Evolutionary conservation across 768 basidiomycete genomes (phyloP).

Genomic region (Mycena vulgaris): DNA sequence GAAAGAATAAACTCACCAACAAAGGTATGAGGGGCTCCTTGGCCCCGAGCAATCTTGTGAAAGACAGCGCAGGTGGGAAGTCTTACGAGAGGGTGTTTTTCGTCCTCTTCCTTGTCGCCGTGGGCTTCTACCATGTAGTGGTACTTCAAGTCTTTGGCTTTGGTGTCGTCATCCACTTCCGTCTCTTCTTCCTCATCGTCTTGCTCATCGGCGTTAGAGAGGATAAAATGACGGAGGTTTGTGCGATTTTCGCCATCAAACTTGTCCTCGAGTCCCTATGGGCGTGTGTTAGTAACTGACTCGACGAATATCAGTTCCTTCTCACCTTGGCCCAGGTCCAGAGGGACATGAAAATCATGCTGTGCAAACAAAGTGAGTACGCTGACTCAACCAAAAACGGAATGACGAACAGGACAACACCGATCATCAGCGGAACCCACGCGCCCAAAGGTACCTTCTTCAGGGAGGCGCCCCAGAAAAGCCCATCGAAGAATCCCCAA

Average conservation of each 20-base stretch:
- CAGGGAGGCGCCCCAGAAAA: conserved; percentile 77
- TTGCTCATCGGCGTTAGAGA: conserved; percentile 40
- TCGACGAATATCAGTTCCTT: not conserved
- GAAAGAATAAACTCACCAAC: conserved; percentile 53
- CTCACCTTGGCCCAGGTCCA: conserved; percentile 77
- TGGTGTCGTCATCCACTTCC: conserved; percentile 45
- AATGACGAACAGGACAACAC: conserved; percentile 59
- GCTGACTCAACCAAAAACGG: not conserved
- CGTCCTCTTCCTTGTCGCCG: conserved; percentile 21
- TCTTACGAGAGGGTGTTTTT: conserved; percentile 50
- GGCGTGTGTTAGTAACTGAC: not conserved
- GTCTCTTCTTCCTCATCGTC: conserved; percentile 30
- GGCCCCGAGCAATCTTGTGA: conserved; percentile 67
- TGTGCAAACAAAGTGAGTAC: conserved; percentile 33
- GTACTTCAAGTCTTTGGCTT: conserved; percentile 38
- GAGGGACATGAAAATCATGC: conserved; percentile 65
- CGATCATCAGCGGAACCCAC: conserved; percentile 77
- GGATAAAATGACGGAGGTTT: conserved; percentile 70
- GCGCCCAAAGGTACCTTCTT: conserved; percentile 78
- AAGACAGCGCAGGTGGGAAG: conserved; percentile 71
- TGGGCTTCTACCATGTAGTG: conserved; percentile 39
- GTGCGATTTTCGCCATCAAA: conserved; percentile 72
- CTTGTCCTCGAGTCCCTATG: conserved; percentile 67
- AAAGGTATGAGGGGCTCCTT: conserved; percentile 77
- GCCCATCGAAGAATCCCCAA: conserved; percentile 78